Base-by-base conservation (phyloP, 2,329 filamentous ascomycete species). In the Diaporthe caulivora region DNA sequence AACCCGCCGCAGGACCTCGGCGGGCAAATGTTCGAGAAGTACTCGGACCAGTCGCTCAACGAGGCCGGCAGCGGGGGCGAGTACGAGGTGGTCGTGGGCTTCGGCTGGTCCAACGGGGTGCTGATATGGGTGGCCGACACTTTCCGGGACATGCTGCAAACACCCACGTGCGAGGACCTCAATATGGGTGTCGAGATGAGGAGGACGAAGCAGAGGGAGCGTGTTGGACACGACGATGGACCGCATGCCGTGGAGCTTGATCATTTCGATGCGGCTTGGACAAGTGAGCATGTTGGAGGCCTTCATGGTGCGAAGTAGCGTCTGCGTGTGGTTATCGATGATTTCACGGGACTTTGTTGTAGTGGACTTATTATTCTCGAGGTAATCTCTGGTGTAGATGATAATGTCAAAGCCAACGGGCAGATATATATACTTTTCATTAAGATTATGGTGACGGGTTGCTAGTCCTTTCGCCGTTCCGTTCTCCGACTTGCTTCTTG, bases 21-120 rank as follows among this genome's bases (percentile, higher is more conserved):
- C 10, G 92, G 92, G 29, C 89, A 89, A 79, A 93, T 93, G 85
- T 93, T 93, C 79, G 92, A 93, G 80, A 93, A 93, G 84, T 93
- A 93, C 78, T 85, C 84, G 17, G 89, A 92, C 76, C 88, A 88
- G 72, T 82, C 87, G 10, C 90, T 87, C 58, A 91, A 92, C 75
- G 87, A 86, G 0, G 90, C 89, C 1, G 92, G 92, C 37, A 84
- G 89, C 9, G 92, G 92, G 8, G 92, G 92, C 76, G 92, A 93
- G 83, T 93, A 93, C 79, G 87, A 89, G 70, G 91, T 93, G 8
- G 91, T 92, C 3, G 90, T 92, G 81, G 91, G 92, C 1, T 93
- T 93, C 77, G 92, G 91, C 9, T 93, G 92, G 92, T 90, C 89
- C 1, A 93, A 93, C 76, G 92, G 92, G 40, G 91, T 93, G 69